Conservation (phyloP, 371 early-diverging fungal genomes). For the Coemansia sp. region DNA sequence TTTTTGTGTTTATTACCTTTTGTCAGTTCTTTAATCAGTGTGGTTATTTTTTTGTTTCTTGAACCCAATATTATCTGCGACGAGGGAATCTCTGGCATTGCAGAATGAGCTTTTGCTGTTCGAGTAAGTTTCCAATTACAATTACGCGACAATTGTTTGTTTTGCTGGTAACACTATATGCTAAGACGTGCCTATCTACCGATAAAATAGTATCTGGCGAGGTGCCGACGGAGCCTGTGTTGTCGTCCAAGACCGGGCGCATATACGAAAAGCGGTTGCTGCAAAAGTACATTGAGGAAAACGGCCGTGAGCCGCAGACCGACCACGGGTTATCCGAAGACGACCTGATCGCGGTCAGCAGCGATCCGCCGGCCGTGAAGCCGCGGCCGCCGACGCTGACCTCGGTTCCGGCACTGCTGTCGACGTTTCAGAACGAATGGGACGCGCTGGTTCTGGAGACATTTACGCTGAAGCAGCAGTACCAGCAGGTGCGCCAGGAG, state of each 20-base stretch:
- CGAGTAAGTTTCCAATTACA: conserved; percentile 25
- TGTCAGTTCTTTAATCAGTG: no score
- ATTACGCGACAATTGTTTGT: no score
- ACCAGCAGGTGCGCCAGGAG: conserved; percentile 88
- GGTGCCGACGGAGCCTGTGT: conserved; percentile 82
- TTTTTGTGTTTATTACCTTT: background rate
- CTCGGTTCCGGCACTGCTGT: conserved; percentile 89
- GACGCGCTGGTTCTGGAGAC: conserved; percentile 93
- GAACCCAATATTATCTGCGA: background rate
- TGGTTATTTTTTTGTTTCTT: background rate
- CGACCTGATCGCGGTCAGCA: conserved; percentile 76
- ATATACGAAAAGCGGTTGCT: conserved; percentile 87
- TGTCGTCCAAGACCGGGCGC: conserved; percentile 79
- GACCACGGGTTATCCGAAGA: conserved; percentile 73
- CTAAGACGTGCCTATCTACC: no score
- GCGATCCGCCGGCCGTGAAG: conserved; percentile 55
- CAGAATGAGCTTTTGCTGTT: conserved; percentile 39
- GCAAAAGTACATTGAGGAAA: conserved; percentile 80
- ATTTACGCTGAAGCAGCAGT: conserved; percentile 85
- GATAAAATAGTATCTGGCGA: conserved; percentile 83
- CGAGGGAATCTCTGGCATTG: background rate
- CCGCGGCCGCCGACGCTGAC: conserved; percentile 90
- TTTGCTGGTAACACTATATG: no score
- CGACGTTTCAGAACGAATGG: conserved; percentile 92
- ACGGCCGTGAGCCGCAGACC: conserved; percentile 81